Evolutionary conservation across 352 stramenopile species (phyloP), one percentile per base, ranked within the genome.

Genomic region (Aphanomyces invadans): DNA sequence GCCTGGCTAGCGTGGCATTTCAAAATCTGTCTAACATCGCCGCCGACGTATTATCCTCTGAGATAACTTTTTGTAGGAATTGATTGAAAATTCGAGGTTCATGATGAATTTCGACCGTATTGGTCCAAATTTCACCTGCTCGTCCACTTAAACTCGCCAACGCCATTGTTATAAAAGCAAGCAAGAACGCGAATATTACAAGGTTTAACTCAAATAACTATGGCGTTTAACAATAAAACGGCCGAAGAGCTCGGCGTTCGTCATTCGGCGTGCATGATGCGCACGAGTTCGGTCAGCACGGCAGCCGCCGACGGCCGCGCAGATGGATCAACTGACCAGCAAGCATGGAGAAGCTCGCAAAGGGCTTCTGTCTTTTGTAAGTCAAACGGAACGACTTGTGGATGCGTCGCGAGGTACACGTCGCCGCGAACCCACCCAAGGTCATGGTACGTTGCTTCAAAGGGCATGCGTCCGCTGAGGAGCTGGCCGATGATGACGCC

Each of bases 361-460:
- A 57, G 23, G 17, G 7, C 49, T 19, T 21, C 17, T 17, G 19
- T 21, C 44, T 25, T 19, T 5, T 33, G 21, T 15, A 33, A 15
- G 12, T 57, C 49, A n/a, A 23, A 57, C 4, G 49, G 49, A 7
- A 21, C 25, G 9, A 26, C 23, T 7, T 12, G 12, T 10, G 49
- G 49, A 32, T 57, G 25, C 19, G 25, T 1, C 4, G 5, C 19
- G 36, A 64, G 36, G 36, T 53, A 36, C 9, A 67, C n/a, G 28
- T 67, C 60, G 60, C 60, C 39, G 33, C 48, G 46, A 5, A 67
- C 60, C 32, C 42, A 67, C 1, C 60, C 60, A n/a, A 57, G 60
- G 12, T 4, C 38, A 31, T 44, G 17, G 25, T 59, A 57, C 17
- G 29, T 17, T 9, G 28, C 19, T 15, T 19, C 42, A 44, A 57